A percentile compares a stretch with the other conserved stretches of the same genome.
Conservation (phyloP, 352 stramenopile species). For the Phytophthora pinifolia region DNA sequence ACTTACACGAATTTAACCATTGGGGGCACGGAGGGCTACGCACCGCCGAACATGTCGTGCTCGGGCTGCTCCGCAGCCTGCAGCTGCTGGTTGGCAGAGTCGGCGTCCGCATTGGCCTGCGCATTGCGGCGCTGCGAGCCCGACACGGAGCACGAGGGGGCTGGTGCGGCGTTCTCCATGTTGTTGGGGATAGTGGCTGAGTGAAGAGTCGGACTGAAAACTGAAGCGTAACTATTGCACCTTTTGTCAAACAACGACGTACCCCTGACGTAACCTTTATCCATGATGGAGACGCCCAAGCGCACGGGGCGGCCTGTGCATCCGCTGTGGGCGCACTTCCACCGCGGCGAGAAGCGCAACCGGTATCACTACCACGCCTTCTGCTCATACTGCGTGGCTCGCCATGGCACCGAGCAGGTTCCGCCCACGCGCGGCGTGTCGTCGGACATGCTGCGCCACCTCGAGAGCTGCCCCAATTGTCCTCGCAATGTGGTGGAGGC, state of each 20-base stretch:
- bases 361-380: conserved; percentile 86
- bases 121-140: conserved; percentile 30
- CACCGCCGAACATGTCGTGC: conserved; percentile 88
- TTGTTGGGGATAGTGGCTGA: conserved; percentile 9
- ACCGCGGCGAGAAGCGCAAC: conserved; percentile 85
- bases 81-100: conserved; percentile 15
- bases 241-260: not conserved
- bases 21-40: conserved; percentile 10
- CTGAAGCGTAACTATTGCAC: not conserved
- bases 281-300: conserved; percentile 39
- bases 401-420: conserved; percentile 53
- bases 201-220: conserved; percentile 20
- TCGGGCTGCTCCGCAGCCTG: conserved; percentile 29
- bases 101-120: conserved; percentile 13
- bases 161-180: conserved; percentile 39
- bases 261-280: not conserved
- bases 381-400: conserved; percentile 76
- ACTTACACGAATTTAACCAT: not conserved
- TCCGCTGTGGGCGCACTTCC: conserved; percentile 80
- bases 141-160: conserved; percentile 43
- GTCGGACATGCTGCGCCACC: conserved; percentile 77
- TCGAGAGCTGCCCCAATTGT: conserved; percentile 73
- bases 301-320: conserved; percentile 73
- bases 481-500: conserved; percentile 62
- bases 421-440: conserved; percentile 75